phyloP scores from a whole-genome alignment of 2,329 filamentous ascomycete species.

The Exophiala xenobiotica region DNA sequence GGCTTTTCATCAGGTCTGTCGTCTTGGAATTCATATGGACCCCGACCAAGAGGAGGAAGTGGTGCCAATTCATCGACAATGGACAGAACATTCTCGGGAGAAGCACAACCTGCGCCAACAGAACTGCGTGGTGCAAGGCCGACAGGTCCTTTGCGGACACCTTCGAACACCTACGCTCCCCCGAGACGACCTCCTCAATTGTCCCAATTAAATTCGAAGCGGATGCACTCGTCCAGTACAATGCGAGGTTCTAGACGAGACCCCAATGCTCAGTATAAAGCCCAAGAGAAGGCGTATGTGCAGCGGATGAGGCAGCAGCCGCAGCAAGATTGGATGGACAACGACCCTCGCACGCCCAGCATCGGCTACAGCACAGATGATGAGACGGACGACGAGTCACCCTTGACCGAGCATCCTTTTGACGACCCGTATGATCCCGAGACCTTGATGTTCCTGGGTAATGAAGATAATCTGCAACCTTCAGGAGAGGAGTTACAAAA shows the following conservation, averaged over 20 bases:
- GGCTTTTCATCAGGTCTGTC: conserved; percentile 33
- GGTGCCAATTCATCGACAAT: conserved; percentile 42
- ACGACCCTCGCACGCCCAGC: conserved; percentile 66
- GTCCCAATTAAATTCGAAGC: conserved; percentile 46
- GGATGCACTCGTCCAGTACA: conserved; percentile 57
- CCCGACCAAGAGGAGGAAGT: conserved; percentile 45
- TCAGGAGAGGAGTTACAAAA: conserved; percentile 88
- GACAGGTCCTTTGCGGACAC: conserved; percentile 67
- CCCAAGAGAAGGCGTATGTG: conserved; percentile 92
- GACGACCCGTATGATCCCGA: conserved; percentile 90
- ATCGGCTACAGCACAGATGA: conserved; percentile 58
- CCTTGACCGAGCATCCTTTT: conserved; percentile 76
- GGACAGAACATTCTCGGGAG: conserved; percentile 26
- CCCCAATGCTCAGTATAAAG: conserved; percentile 71
- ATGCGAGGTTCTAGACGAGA: conserved; percentile 58
- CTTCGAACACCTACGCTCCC: conserved; percentile 75
- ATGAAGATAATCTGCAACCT: conserved; percentile 80
- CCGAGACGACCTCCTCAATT: conserved; percentile 56
- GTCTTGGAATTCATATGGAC: conserved; percentile 39
- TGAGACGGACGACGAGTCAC: conserved; percentile 79
- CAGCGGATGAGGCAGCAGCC: conserved; percentile 84
- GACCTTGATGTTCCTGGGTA: conserved; percentile 83
- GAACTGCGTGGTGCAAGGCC: conserved; percentile 63
- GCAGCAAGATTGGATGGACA: conserved; percentile 68
- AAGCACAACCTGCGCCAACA: conserved; percentile 12